Conservation (phyloP, 768 basidiomycete genomes). For the Psilocybe sp. region DNA sequence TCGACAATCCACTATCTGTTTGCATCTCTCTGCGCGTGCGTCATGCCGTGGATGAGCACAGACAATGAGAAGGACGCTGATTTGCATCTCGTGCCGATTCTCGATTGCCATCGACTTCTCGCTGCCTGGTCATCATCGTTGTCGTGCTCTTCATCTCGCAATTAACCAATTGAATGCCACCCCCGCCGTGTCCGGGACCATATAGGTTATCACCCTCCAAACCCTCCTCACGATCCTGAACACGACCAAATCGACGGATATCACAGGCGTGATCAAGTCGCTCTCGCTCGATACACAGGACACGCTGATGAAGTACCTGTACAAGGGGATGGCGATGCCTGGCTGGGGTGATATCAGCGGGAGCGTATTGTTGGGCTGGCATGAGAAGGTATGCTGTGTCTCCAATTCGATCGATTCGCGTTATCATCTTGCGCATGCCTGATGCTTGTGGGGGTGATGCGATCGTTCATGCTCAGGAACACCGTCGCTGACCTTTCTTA, state of each 20-base stretch:
- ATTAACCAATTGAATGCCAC: background rate
- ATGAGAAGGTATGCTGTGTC: conserved; percentile 78
- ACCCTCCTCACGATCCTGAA: conserved; percentile 87
- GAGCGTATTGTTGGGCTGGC: conserved; percentile 80
- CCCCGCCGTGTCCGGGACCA: background rate
- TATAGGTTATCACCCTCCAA: conserved; percentile 73
- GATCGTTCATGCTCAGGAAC: no score
- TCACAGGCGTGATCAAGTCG: conserved; percentile 67
- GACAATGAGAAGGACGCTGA: background rate
- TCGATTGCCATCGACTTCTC: no score
- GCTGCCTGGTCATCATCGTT: background rate
- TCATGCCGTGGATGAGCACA: no score
- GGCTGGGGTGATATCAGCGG: conserved; percentile 60
- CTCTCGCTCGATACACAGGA: conserved; percentile 79
- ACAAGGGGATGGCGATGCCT: conserved; percentile 89
- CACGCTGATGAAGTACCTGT: conserved; percentile 95
- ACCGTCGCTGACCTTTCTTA: background rate
- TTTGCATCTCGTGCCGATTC: no score
- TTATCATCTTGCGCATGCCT: background rate
- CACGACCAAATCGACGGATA: conserved; percentile 89
- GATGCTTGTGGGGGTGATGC: background rate
- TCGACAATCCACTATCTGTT: background rate
- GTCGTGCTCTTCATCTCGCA: no score
- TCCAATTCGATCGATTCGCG: background rate
- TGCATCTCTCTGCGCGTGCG: no score